phyloP scores from a whole-genome alignment of 129 eudicot species.

The Chrysanthemum makinoi region DNA sequence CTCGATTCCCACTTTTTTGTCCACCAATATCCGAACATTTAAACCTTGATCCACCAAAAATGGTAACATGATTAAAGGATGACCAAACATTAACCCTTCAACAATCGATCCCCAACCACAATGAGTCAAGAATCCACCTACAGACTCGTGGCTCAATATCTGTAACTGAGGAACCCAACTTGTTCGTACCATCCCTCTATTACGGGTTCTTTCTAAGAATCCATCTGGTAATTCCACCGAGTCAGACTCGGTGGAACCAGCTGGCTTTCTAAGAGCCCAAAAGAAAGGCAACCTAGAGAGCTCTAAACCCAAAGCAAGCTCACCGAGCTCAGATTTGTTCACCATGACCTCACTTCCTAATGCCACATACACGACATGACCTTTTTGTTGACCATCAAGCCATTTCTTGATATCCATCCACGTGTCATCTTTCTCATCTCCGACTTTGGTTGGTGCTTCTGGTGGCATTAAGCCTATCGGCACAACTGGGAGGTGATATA shows the following conservation, averaged over 20 bases:
- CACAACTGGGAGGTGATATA: constrained; percentile 33
- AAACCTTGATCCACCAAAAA: constrained; percentile 52
- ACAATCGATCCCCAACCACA: constrained; percentile 57
- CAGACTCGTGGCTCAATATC: constrained; percentile 48
- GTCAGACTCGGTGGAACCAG: not conserved
- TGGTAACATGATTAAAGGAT: constrained; percentile 48
- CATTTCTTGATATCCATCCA: constrained; percentile 39
- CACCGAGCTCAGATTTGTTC: constrained; percentile 30
- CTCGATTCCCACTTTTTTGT: constrained; percentile 37
- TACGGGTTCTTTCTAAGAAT: constrained; percentile 33
- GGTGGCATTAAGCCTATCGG: constrained; percentile 55
- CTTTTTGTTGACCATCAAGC: constrained; percentile 33
- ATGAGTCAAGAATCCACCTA: constrained; percentile 62
- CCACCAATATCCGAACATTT: constrained; percentile 41
- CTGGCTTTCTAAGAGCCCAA: constrained; percentile 40
- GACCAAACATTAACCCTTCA: constrained; percentile 47
- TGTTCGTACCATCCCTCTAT: constrained; percentile 49
- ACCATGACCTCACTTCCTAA: constrained; percentile 49
- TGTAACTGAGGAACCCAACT: constrained; percentile 55
- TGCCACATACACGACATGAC: constrained; percentile 38
- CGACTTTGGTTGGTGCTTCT: constrained; percentile 12
- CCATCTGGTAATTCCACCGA: constrained; percentile 43
- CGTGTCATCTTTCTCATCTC: constrained; percentile 12
- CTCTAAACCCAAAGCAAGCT: constrained; percentile 56
- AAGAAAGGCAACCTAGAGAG: constrained; percentile 37